phyloP scores from a whole-genome alignment of 2,329 filamentous ascomycete species.

The Periglandula ipomoeae region DNA sequence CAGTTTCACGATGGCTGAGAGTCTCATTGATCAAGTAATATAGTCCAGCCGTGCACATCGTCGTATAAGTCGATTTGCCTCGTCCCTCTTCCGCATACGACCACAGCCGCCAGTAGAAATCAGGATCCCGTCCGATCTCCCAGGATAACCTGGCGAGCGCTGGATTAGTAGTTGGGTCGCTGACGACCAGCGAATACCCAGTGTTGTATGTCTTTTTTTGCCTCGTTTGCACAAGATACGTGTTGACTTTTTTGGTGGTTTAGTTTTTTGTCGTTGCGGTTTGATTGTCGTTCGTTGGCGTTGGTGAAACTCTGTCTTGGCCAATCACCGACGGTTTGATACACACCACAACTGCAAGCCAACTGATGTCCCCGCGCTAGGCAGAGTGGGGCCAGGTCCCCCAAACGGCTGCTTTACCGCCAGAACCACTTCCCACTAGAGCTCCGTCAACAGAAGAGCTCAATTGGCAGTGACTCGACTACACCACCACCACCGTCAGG shows the following conservation, averaged over 20 bases:
- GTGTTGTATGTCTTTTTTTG: slow-evolving; percentile 1
- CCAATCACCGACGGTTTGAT: neutral
- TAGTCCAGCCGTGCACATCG: neutral
- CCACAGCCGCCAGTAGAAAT: neutral
- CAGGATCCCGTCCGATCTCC: slow-evolving; percentile 1
- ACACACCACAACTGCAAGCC: no score
- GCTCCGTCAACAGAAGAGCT: neutral
- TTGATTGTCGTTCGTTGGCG: neutral
- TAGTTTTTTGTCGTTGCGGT: neutral
- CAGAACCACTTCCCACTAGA: neutral
- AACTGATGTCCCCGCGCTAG: no score
- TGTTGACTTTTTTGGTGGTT: neutral
- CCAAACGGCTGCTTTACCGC: neutral
- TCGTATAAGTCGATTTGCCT: neutral
- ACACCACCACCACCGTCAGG: neutral
- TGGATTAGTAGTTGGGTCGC: slow-evolving; percentile 3
- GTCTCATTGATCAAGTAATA: neutral
- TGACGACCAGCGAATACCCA: slow-evolving; percentile 3
- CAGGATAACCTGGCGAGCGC: neutral
- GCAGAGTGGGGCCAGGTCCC: neutral
- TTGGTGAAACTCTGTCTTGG: no score
- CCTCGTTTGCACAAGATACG: neutral
- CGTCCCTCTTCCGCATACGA: neutral
- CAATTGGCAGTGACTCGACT: neutral
- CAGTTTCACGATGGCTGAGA: no score